Evolutionary conservation across 2,329 filamentous ascomycete genomes (phyloP), one percentile per base, ranked within the genome.

Genomic region (Dactylellina leptospora): DNA sequence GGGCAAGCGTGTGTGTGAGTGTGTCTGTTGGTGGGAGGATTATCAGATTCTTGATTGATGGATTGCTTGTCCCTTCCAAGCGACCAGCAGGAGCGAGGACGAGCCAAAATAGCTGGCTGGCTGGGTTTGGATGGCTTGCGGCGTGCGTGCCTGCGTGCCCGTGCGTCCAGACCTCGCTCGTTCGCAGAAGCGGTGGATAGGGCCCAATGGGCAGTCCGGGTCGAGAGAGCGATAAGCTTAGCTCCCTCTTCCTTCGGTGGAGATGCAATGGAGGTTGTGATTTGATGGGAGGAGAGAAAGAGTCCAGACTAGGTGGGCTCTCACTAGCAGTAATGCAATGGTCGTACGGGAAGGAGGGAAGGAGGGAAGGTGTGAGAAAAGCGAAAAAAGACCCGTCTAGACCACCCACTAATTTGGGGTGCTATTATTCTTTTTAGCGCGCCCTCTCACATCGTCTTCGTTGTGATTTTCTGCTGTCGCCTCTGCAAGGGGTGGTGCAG

Each of bases 381-480:
- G 16, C 33, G 23, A 44, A 62, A 62, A 71, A 71, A 71, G 66
- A 71, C 66, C 54, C 58, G 66, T 47, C 66, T 71, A 71, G 66
- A 71, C 36, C 66, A 27, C 33, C 28, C 36, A 40, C 36, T 40
- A 40, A 40, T 40, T 16, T 16, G 36, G 18, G 36, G 18, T 16
- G 36, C 30, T n/a, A 45, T 45, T 45, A 18, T 45, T 18, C 22
- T 1, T 45, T 22, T n/a, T 58, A 58, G 54, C 25, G 54, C 54
- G 38, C 28, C 25, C 20, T 11, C 36, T 64, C 61, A 50, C 61
- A 66, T 66, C 38, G 42, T 42, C 4, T 18, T 23, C 11, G 18
- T 45, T 33, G 30, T 13, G 30, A 33, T 33, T 33, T 13, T 13
- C 13, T 33, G 6, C 42, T 25, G 55, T 47, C 33, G 48, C 42